These are phyloP conservation scores for Leccinum variabile DNA, from an alignment of 1,284 basidiomycete species.

Conservation along the genomic window DNA sequence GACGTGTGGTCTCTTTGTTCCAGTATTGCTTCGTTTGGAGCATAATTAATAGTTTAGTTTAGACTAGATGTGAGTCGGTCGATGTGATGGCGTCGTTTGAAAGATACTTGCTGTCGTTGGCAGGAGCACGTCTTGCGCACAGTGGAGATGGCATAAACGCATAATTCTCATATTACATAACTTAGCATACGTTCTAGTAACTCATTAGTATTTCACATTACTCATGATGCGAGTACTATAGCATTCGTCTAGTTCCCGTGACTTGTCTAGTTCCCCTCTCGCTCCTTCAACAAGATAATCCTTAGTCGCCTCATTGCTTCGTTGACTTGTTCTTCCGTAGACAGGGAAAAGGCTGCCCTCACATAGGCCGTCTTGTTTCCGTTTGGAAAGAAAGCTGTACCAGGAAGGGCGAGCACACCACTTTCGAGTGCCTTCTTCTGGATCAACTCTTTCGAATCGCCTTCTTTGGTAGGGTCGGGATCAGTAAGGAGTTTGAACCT, in stretches of 20 bases:
- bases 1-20: not conserved
- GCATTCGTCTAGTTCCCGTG: not conserved
- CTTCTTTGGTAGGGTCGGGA: slow-evolving; percentile 45
- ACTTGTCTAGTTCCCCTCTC: slow-evolving; percentile 22
- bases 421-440: slow-evolving; percentile 74
- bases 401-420: slow-evolving; percentile 88
- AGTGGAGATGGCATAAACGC: too few species aligned
- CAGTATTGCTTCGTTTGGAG: not conserved
- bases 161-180: not conserved
- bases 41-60: not conserved
- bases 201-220: slow-evolving; percentile 11
- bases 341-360: slow-evolving; percentile 77
- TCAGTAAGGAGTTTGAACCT: slow-evolving; percentile 69
- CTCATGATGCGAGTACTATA: not conserved
- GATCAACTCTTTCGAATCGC: slow-evolving; percentile 80
- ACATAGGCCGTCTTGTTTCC: slow-evolving; percentile 70
- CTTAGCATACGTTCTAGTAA: not conserved
- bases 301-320: slow-evolving; percentile 73
- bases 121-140: not conserved
- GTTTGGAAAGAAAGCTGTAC: slow-evolving; percentile 74
- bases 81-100: not conserved
- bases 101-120: not conserved
- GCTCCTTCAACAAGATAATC: slow-evolving; percentile 56
- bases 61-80: not conserved
- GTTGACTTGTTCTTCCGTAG: slow-evolving; percentile 69